phyloP scores from a whole-genome alignment of 2,329 filamentous ascomycete genomes.

The Aspergillus ochraceus region DNA sequence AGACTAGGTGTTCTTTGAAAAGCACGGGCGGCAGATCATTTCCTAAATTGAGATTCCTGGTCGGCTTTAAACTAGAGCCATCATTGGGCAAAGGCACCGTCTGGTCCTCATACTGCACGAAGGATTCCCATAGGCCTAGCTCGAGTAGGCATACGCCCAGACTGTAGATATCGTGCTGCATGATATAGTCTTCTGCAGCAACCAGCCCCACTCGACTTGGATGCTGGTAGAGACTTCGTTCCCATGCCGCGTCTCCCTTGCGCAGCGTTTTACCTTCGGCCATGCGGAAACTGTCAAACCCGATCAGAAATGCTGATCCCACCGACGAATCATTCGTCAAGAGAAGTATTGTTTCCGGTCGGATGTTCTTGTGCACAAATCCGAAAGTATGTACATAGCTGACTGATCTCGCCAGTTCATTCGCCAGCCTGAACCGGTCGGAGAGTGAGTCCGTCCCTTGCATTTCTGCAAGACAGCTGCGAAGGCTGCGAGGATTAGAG shows the following conservation, averaged over 20 bases:
- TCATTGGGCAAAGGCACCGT: background rate
- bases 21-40: background rate
- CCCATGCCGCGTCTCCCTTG: conserved; percentile 39
- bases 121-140: conserved; percentile 7
- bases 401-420: conserved; percentile 35
- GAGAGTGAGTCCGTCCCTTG: conserved; percentile 1
- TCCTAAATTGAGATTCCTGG: background rate
- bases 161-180: conserved; percentile 14
- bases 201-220: conserved; percentile 33
- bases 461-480: background rate
- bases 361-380: conserved; percentile 51
- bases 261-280: conserved; percentile 31
- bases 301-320: conserved; percentile 38
- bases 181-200: background rate
- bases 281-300: conserved; percentile 45
- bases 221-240: conserved; percentile 49
- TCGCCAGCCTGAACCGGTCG: conserved; percentile 12
- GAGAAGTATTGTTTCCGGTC: conserved; percentile 37
- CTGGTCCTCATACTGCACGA: background rate
- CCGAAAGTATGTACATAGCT: conserved; percentile 40
- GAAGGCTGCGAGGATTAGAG: background rate
- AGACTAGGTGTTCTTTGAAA: background rate
- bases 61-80: background rate
- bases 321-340: background rate
- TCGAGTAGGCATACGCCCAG: conserved; percentile 9